These are phyloP conservation scores for Malus orientalis DNA, from an alignment of 306 rosid species.

Conservation along the genomic window DNA sequence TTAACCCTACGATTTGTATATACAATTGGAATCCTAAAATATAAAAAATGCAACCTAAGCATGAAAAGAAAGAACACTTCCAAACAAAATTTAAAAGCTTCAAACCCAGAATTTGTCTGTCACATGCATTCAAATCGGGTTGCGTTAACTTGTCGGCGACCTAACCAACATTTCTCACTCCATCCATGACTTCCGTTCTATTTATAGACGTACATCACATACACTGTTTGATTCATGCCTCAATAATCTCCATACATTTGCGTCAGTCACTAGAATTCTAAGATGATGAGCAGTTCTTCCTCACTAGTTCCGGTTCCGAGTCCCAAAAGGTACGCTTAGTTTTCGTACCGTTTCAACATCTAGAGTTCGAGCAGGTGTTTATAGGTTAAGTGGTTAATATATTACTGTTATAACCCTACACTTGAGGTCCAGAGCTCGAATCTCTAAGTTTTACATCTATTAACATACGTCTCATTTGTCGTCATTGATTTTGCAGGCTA, in stretches of 20 bases:
- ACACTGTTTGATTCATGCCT: neutral
- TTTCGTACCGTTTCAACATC: neutral
- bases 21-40: neutral
- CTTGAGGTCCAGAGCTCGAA: neutral
- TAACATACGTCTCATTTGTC: too few species aligned
- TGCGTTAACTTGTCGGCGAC: neutral
- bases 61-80: neutral
- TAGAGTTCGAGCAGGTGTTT: neutral
- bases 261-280: neutral
- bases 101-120: neutral
- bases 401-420: too few species aligned
- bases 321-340: conserved; percentile 16
- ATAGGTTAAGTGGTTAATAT: neutral
- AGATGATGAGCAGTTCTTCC: conserved; percentile 1
- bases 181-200: neutral
- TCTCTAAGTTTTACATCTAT: neutral
- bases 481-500: conserved; percentile 27
- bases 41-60: neutral
- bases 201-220: neutral
- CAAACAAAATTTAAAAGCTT: neutral
- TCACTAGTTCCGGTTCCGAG: conserved; percentile 11
- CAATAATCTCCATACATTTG: neutral
- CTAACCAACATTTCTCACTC: neutral
- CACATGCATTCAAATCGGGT: conserved; percentile 1
- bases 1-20: neutral